Base-by-base conservation (phyloP, 1,139 yeast species). In the Geotrichum cucujoidarum region DNA sequence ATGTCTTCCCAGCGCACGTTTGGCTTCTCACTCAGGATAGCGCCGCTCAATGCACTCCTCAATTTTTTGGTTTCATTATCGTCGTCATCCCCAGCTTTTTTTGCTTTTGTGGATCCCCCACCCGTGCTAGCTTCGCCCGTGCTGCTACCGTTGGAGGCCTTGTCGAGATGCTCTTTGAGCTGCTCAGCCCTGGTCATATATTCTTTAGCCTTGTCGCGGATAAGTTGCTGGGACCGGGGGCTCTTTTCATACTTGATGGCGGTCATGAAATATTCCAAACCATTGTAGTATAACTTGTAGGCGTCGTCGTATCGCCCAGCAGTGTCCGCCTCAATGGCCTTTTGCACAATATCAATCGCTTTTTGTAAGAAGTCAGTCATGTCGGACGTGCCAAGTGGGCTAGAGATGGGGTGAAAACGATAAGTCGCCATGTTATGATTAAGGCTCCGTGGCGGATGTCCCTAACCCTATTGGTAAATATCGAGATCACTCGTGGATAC, bases 171-270 rank as follows among this genome's bases (percentile, higher is more conserved):
- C 45, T 85, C 92, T 65, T 94, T 92, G 58, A 94, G 73, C 66
- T 89, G 95, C 67, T 94, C 98, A 0, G 98, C 98, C 52, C 99
- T 73, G 4, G 90, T 77, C 62, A 94, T 70, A 66, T 94, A 94
- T 63, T 94, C 98, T 7, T 92, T 85, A 63, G 90, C 85, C 65
- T 90, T 90, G 17, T 89, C 79, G 60, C 92, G 78, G 57, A 94
- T 88, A 55, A 92, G 75, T 57, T 89, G 96, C 65, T 90, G 92
- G 34, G 95, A 83, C 60, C 83, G 81, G 35, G 84, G 83, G 66
- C 89, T 94, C 69, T 90, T 92, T 67, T 94, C 99, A 64, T 94
- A 70, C 68, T 94, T 94, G 60, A 94, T 75, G 3, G 98, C 98
- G 59, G 89, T 75, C 96, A 94, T 89, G 59, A 94, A 74, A 67